Evolutionary conservation across 306 rosid species (phyloP), one percentile per base, ranked within the genome.

Genomic region (Calophaca sinica): DNA sequence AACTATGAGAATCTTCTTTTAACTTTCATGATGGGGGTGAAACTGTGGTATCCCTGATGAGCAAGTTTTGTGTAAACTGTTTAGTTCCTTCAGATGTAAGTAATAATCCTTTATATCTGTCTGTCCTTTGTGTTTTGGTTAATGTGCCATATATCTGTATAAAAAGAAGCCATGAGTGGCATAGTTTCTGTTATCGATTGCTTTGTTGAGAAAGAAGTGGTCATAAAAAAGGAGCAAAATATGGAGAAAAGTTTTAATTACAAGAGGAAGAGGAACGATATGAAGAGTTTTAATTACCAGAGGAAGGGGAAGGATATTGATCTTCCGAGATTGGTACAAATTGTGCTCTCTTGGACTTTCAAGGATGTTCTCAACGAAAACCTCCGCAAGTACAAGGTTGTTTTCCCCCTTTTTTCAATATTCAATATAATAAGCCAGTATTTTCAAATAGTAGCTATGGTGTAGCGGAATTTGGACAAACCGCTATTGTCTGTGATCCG

Each of bases 311-410:
- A 58, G 32, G 77, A 67, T 72, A 78, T 29, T 57, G 58, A 70
- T 73, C 80, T 13, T 29, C 36, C 60, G 15, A 69, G 64, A 41
- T 79, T 85, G 61, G 76, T 66, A 12, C 28, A 66, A 45, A 66
- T 12, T 66, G 72, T 66, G 3, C 12, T 66, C 32, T 86, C 87
- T 11, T 82, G 87, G 87, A 54, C 84, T 72, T 69, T 76, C 4
- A 5, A 58, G 2, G 84, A 82, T 50, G 86, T 58, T 72, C 72
- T 70, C 83, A 76, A 76, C 32, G 9, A 68, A 53, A 70, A 79
- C 36, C 44, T 79, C 4, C 76, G n/a, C 79, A 55, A 63, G 10
- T 5, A 70, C 72, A n/a, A 79, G 86, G 86, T 83, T 28, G 3
- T 31, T 31, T 54, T 42, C 11, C 7, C 3, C 13, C 13, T 14